Evolutionary conservation across 2,329 filamentous ascomycete genomes (phyloP), one percentile per base, ranked within the genome.

Genomic region (Simplicillium sp.): DNA sequence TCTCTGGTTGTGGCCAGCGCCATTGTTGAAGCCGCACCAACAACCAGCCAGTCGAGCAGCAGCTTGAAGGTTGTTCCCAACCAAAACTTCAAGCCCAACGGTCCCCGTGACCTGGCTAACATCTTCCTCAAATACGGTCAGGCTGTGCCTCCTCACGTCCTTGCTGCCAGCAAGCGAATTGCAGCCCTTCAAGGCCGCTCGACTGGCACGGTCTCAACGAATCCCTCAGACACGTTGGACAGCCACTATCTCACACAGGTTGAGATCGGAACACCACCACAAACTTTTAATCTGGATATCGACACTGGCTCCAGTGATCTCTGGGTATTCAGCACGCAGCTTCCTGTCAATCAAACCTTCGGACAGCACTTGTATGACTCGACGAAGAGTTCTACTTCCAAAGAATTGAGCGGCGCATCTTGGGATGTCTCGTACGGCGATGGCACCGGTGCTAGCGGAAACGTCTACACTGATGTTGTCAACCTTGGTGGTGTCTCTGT

Each of bases 241-340:
- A n/a, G n/a, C n/a, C n/a, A n/a, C 6, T 25, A 25, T 25, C 6
- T 25, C 20, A 9, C 9, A 6, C 20, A 5, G 5, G 20, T 25
- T 9, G 5, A 5, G 5, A 25, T 25, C 20, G 20, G 20, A 9
- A 25, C 20, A 6, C 20, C 20, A 5, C 6, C 20, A 5, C 82
- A 87, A 61, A 72, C 68, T 4, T 52, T 87, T 43, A 76, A 79
- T 53, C 62, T 87, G 55, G 77, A 85, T 56, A 84, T 87, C 54
- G 83, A 87, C 59, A 82, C 80, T 14, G 83, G 83, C 42, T 86
- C 82, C 2, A 75, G 82, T 11, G 83, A 87, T 58, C 68, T 85
- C 65, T 87, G 82, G 82, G 74, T 83, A 16, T 83, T 87, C 64
- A 83, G 74, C 62, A 77, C 74, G 12, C 55, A 70, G 41, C 70